These are phyloP conservation scores for Tolypocladium nubicola DNA, from an alignment of 2,329 filamentous ascomycete species.

Conservation along the genomic window DNA sequence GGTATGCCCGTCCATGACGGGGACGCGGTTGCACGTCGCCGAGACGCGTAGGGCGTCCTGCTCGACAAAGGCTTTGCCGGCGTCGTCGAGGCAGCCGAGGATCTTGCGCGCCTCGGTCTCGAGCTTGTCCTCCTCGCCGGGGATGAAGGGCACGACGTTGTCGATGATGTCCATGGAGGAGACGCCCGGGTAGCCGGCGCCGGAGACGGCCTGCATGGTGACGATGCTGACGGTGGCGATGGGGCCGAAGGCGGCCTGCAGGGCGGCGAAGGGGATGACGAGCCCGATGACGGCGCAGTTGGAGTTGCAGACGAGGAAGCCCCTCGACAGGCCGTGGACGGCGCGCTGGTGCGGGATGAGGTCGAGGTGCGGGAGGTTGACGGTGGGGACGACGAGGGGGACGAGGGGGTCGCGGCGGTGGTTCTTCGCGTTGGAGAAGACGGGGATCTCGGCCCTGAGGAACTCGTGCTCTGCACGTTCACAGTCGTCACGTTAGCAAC, in stretches of 20 bases:
- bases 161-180: slow-evolving; percentile 93
- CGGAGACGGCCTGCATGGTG: slow-evolving; percentile 89
- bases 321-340: slow-evolving; percentile 62
- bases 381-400: slow-evolving; percentile 87
- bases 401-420: slow-evolving; percentile 84
- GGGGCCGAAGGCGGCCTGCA: slow-evolving; percentile 76
- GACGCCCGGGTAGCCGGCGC: slow-evolving; percentile 83
- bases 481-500: neutral
- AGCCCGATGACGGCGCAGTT: slow-evolving; percentile 97
- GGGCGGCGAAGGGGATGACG: slow-evolving; percentile 86
- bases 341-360: slow-evolving; percentile 82
- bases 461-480: slow-evolving; percentile 71
- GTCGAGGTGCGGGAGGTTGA: slow-evolving; percentile 80
- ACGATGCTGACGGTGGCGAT: slow-evolving; percentile 70
- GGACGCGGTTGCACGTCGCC: slow-evolving; percentile 84
- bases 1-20: slow-evolving; percentile 91
- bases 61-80: slow-evolving; percentile 65
- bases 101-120: slow-evolving; percentile 95
- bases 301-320: slow-evolving; percentile 94
- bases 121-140: slow-evolving; percentile 91
- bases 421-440: slow-evolving; percentile 98
- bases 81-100: slow-evolving; percentile 62
- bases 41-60: slow-evolving; percentile 66
- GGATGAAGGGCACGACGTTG: slow-evolving; percentile 90
- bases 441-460: slow-evolving; percentile 73